phyloP scores from a whole-genome alignment of 495 filamentous ascomycete species.

The Xylaria telfairii region DNA sequence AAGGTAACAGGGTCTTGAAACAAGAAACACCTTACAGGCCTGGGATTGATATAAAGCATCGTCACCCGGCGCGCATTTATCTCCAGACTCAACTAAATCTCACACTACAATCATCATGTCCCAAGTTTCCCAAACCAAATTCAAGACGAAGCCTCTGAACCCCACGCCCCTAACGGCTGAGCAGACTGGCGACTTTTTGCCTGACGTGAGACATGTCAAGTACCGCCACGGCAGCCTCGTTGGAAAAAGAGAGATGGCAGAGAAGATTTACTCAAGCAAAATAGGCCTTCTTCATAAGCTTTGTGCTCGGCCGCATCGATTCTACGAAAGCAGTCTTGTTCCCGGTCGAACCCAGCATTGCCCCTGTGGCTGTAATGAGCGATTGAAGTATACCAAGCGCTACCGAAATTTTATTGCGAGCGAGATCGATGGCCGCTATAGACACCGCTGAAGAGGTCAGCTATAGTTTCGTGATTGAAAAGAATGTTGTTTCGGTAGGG shows the following conservation, averaged over 20 bases:
- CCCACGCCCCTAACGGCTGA: background rate
- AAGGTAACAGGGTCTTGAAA: background rate
- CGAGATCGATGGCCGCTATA: background rate
- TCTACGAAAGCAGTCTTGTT: background rate
- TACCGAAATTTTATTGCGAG: background rate
- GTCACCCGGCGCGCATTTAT: background rate
- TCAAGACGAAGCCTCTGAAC: background rate
- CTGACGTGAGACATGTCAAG: background rate
- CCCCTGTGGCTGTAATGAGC: background rate
- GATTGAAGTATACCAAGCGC: background rate
- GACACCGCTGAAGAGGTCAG: too few species aligned
- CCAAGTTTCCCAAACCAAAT: background rate
- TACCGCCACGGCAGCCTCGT: background rate
- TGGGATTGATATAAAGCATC: background rate
- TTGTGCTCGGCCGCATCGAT: background rate
- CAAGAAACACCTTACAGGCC: background rate
- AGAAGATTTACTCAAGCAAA: background rate
- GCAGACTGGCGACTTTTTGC: background rate
- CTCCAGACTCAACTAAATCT: background rate
- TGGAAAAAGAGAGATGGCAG: background rate
- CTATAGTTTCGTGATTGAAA: too few species aligned
- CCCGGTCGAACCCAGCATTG: background rate
- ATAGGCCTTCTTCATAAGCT: background rate
- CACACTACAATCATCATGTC: background rate
- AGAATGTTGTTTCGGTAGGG: too few species aligned